A percentile compares a stretch with the other conserved stretches of the same genome.
These are phyloP conservation scores for Penicillium sp. DNA, from an alignment of 2,329 filamentous ascomycete genomes.

Conservation along the genomic window DNA sequence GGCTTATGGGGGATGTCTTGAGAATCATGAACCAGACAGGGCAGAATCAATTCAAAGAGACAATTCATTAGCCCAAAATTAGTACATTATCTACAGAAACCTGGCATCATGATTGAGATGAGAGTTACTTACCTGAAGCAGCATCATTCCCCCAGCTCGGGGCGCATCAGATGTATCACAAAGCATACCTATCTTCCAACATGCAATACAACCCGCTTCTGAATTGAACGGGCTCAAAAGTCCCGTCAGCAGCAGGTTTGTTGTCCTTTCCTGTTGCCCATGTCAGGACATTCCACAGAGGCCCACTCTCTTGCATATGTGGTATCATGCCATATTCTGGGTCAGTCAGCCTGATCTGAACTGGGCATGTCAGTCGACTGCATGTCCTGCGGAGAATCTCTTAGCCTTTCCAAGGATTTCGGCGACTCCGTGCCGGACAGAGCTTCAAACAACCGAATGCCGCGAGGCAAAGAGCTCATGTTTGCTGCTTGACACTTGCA, in stretches of 20 bases:
- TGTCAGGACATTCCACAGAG: neutral
- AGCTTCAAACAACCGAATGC: neutral
- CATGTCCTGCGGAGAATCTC: neutral
- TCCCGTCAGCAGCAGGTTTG: no score
- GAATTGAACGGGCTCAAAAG: neutral
- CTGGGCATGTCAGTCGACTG: neutral
- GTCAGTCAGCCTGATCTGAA: neutral
- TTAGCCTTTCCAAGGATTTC: neutral
- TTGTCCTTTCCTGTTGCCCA: neutral
- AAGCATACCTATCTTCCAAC: neutral
- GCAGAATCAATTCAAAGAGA: neutral
- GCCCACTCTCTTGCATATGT: neutral
- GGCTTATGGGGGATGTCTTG: no score
- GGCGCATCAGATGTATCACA: neutral
- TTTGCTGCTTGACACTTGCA: neutral
- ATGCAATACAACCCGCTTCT: neutral
- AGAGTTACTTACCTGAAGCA: neutral
- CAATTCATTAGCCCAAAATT: neutral
- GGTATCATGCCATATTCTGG: neutral
- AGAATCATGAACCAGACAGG: no score
- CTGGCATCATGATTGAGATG: neutral
- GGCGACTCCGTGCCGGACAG: neutral
- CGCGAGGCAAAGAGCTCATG: neutral
- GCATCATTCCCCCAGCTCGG: neutral
- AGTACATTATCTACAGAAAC: neutral